phyloP scores from a whole-genome alignment of 345 rosid species.

The Hibiscus tridactylites region DNA sequence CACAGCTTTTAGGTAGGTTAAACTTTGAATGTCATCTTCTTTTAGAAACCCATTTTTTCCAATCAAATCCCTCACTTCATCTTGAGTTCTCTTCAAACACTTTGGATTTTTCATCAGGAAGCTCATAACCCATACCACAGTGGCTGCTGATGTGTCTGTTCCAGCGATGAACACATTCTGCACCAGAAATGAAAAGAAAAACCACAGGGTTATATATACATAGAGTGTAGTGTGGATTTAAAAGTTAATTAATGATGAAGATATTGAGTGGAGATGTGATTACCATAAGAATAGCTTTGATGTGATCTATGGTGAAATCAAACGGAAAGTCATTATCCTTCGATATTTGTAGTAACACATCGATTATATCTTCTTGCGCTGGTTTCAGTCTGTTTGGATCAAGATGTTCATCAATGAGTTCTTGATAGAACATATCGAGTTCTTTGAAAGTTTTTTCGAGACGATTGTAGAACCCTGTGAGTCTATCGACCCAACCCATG shows the following conservation, averaged over 20 bases:
- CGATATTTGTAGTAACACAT: neutral
- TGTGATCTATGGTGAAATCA: neutral
- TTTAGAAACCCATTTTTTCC: neutral
- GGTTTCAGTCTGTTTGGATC: neutral
- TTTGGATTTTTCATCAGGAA: neutral
- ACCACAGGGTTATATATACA: too few species aligned
- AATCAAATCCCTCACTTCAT: neutral
- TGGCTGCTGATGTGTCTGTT: neutral
- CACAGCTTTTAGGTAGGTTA: neutral
- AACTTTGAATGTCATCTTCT: neutral
- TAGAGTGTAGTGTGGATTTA: neutral
- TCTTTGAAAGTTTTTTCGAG: neutral
- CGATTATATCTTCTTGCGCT: slow-evolving; percentile 9
- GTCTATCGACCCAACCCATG: neutral
- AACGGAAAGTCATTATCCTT: neutral
- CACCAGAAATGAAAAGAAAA: neutral
- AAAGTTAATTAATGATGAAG: neutral
- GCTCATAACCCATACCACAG: neutral
- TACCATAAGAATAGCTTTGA: neutral
- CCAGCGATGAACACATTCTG: neutral
- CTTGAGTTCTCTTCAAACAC: neutral
- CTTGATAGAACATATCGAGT: neutral
- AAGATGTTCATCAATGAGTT: neutral
- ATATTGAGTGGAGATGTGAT: neutral
- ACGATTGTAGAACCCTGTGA: neutral